Evolutionary conservation across 2,329 filamentous ascomycete genomes (phyloP), one percentile per base, ranked within the genome.

Genomic region (Sclerotinia sclerotiorum): DNA sequence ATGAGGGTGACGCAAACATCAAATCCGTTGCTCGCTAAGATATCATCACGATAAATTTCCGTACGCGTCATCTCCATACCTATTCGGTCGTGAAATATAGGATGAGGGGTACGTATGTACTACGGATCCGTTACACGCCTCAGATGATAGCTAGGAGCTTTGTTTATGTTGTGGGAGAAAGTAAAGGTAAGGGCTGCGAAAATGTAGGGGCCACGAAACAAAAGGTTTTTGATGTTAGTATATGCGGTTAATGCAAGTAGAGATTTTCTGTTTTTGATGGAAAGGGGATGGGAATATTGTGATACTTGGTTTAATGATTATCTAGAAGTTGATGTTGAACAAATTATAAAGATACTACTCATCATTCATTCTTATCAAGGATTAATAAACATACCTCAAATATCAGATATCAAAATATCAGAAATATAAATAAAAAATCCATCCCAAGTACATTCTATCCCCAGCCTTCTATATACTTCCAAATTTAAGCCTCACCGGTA

Each of bases 21-120:
- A 27, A 48, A 48, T 21, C 57, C 42, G 13, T 48, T 32, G 8
- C 44, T 61, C 27, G 21, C 54, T 21, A 15, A 35, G 29, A 35
- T 56, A 56, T 56, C 19, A 39, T 35, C 39, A 56, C n/a, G 13
- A 35, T 35, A 35, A 56, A n/a, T 21, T n/a, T 56, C 29, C 24
- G 27, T 61, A 61, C 57, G 58, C 58, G 58, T 62, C 58, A 62
- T 62, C 58, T n/a, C 58, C 0, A 35, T 19, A 49, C 19, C 27
- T 24, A 35, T 49, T 24, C 11, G 58, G 27, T 11, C 3, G 17
- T 24, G 35, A 49, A 19, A 56, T 54, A 6, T 32, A 48, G 21
- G 42, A 35, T 32, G 52, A 54, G 52, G 52, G 51, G 27, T 54
- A 54, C 15, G 13, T 29, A 29, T 29, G 29, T 29, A 32, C 24